Percentiles rank a stretch among this genome's conserved stretches.
These are phyloP conservation scores for Pilobolus umbonatus DNA, from an alignment of 192 early-diverging fungal species.

Conservation along the genomic window DNA sequence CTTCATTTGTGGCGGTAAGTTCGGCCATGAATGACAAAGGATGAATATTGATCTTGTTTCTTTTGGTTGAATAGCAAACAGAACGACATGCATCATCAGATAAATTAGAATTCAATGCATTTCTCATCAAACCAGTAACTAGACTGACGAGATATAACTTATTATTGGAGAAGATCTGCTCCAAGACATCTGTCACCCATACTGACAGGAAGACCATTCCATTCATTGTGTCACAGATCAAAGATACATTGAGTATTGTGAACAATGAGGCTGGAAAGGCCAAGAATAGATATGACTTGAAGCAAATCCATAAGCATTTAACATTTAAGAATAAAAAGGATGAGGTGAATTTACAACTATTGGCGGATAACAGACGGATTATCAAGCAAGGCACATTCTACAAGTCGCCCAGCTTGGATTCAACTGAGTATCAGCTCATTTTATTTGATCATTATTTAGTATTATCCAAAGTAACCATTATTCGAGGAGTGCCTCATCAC, in stretches of 20 bases:
- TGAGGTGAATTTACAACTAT: constrained; percentile 4
- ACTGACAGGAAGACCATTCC: constrained; percentile 73
- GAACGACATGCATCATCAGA: constrained; percentile 70
- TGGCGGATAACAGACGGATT: constrained; percentile 1
- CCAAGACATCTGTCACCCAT: constrained; percentile 70
- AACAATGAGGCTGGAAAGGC: constrained; percentile 84
- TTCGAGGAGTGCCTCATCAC: not conserved
- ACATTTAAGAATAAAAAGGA: constrained; percentile 25
- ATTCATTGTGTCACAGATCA: constrained; percentile 61
- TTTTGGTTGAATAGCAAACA: constrained; percentile 62
- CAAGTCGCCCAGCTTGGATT: not conserved
- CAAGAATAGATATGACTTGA: constrained; percentile 79
- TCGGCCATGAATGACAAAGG: not conserved
- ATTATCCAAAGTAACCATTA: constrained; percentile 3
- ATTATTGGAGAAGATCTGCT: constrained; percentile 72
- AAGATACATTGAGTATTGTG: constrained; percentile 68
- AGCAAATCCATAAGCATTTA: constrained; percentile 58
- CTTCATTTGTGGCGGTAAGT: constrained; percentile 67
- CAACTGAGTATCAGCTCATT: constrained; percentile 49
- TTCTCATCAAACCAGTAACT: constrained; percentile 80
- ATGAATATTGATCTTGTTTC: too few species aligned
- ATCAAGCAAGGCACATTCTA: constrained; percentile 9
- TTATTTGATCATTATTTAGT: constrained; percentile 79
- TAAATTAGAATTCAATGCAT: constrained; percentile 81
- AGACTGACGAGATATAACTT: constrained; percentile 82